Evolutionary conservation across 495 filamentous ascomycete species (phyloP), one percentile per base, ranked within the genome.

Genomic region (Lophiotrema nucula): DNA sequence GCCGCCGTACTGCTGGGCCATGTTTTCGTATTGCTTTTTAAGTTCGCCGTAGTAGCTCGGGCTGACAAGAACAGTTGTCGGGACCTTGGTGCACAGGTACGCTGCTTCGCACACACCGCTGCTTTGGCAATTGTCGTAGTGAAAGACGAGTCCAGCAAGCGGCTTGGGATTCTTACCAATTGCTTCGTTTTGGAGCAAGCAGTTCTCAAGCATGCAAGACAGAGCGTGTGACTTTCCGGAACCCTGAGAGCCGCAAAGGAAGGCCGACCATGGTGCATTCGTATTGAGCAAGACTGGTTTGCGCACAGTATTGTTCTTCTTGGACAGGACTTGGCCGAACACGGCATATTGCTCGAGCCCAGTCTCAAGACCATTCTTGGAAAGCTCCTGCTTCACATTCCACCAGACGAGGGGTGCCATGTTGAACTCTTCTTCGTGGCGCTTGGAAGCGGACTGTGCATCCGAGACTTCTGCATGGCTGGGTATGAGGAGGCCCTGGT

Each of bases 161-260:
- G 86, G 82, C 6, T 74, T 71, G 0, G 74, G 37, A 52, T 52
- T 51, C 26, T 44, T 33, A 1, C 56, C 56, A 27, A 59, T 45
- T 25, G 11, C 4, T 11, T 56, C 24, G 37, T 37, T 19, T 0
- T 75, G 68, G 2, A 81, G 70, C 0, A 88, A 72, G 27, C 78
- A 83, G 53, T 83, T 84, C 66, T 90, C 86, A 5, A 90, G 73
- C 26, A 92, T 73, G 64, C 85, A 89, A 0, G 85, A 83, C 21
- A 89, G 67, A 0, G 84, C 87, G 64, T 90, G 85, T 39, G 82
- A 86, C 72, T 90, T 92, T 1, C 88, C 88, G 37, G 81, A 84
- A 0, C 87, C 88, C 65, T 90, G 88, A 43, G 79, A 81, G 6
- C 88, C 88, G 58, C 88, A 92, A 45, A 92, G 84, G 67, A 90